Evolutionary conservation across 2,329 filamentous ascomycete species (phyloP).

Genomic region (Cladobotryum mycophilum): DNA sequence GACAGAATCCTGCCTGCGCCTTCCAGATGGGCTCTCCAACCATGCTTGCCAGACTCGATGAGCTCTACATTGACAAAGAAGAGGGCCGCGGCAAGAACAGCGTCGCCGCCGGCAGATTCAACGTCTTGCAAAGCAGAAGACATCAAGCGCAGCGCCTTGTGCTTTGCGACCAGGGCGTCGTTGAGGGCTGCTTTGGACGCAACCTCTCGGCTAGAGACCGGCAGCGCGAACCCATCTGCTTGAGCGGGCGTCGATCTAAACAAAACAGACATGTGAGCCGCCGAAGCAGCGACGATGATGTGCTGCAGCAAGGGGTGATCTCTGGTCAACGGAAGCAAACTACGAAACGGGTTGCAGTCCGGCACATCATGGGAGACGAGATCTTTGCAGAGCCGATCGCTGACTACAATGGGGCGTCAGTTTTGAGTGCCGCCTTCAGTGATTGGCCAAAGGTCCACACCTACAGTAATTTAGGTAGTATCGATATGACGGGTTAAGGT

Average conservation of each 20-base stretch:
- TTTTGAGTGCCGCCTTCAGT: not conserved
- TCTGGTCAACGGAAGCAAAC: slow-evolving; percentile 36
- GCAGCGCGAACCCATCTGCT: not conserved
- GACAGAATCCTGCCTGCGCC: slow-evolving; percentile 40
- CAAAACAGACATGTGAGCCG: slow-evolving; percentile 41
- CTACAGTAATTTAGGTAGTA: slow-evolving; percentile 38
- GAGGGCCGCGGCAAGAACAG: slow-evolving; percentile 39
- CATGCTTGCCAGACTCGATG: slow-evolving; percentile 42
- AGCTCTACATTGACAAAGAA: slow-evolving; percentile 47
- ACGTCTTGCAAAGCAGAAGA: slow-evolving; percentile 33
- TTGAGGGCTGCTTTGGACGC: slow-evolving; percentile 27
- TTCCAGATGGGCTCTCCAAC: slow-evolving; percentile 42
- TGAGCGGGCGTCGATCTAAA: slow-evolving; percentile 20
- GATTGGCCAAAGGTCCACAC: not conserved
- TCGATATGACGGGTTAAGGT: slow-evolving; percentile 43
- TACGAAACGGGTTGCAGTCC: slow-evolving; percentile 41
- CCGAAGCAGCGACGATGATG: slow-evolving; percentile 43
- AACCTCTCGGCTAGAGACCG: slow-evolving; percentile 11
- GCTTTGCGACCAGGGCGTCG: slow-evolving; percentile 41
- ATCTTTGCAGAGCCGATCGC: slow-evolving; percentile 46
- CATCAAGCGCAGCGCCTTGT: slow-evolving; percentile 38
- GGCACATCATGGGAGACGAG: slow-evolving; percentile 42
- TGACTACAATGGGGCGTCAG: slow-evolving; percentile 27
- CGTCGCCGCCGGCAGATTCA: slow-evolving; percentile 31
- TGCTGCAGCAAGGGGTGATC: slow-evolving; percentile 38